These are phyloP conservation scores for Codiaeum variegatum DNA, from an alignment of 441 rosid genomes.

Conservation along the genomic window DNA sequence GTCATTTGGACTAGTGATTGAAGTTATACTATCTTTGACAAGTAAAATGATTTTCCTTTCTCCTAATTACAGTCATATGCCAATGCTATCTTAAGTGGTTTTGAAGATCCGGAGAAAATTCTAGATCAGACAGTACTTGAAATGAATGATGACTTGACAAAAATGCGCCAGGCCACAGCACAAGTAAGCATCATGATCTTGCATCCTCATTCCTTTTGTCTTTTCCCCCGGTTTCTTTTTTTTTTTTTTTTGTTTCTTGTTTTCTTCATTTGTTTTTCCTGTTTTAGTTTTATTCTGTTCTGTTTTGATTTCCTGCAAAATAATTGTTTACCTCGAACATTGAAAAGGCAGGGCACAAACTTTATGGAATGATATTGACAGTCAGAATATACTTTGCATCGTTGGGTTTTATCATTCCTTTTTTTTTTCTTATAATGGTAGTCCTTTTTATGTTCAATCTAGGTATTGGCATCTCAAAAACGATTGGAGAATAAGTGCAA, in stretches of 20 bases:
- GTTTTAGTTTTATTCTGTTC: neutral
- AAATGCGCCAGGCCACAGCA: conserved; percentile 99
- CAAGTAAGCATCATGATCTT: conserved; percentile 49
- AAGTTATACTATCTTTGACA: conserved; percentile 2
- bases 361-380: neutral
- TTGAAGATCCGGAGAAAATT: conserved; percentile 95
- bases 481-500: conserved; percentile 84
- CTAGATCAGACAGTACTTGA: conserved; percentile 93
- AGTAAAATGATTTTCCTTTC: conserved; percentile 18
- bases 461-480: conserved; percentile 98
- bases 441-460: conserved; percentile 6
- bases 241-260: neutral
- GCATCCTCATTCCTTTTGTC: neutral
- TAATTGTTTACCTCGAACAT: neutral
- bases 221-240: neutral
- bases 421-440: neutral
- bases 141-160: conserved; percentile 94
- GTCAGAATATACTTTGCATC: neutral
- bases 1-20: neutral
- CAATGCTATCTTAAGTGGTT: conserved; percentile 77
- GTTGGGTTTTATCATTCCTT: conserved; percentile 5
- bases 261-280: neutral
- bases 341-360: neutral
- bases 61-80: conserved; percentile 77
- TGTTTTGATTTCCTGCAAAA: neutral